Evolutionary conservation across 108 stramenopile species (phyloP), one percentile per base, ranked within the genome.

Genomic region (Cylindrotheca fusiformis): DNA sequence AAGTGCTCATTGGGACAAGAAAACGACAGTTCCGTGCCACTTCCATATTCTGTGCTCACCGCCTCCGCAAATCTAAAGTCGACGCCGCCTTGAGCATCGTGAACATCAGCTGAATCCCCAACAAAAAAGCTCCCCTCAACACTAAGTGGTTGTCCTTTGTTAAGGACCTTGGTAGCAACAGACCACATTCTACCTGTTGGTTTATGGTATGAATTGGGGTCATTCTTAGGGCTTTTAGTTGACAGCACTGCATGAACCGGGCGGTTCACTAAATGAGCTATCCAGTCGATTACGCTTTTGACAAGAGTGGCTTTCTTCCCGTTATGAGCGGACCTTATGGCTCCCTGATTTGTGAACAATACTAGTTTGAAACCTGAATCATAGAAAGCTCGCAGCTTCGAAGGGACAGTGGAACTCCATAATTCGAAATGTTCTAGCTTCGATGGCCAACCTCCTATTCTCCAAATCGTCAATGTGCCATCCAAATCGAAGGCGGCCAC

Each of bases 401-500:
- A 19, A 32, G 84, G 68, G 23, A 88, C 83, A 17, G 36, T 23
- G 4, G 72, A 45, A 49, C 67, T 80, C 85, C 87, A 90, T 0
- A 93, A 55, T 62, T 90, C 84, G 48, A 86, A 93, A 46, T 93
- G 84, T 19, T 75, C 75, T 26, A 72, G 58, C 23, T 55, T 55
- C 36, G 20, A 72, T 1, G 92, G 88, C 77, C 76, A 90, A 27
- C 68, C 68, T 0, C 77, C 31, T 21, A 59, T 69, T n/a, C 59
- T 55, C 87, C 87, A 93, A 5, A 73, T 44, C 1, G 87, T 54
- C 22, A 93, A 63, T 5, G 91, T 93, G 30, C 81, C 82, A 63
- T 93, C 91, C 49, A 93, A 52, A 69, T 93, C 91, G 46, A 93
- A 80, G 20, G 84, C 88, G n/a, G 88, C 88, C 18, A 88, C 84